These are phyloP conservation scores for Trametes pubescens DNA, from an alignment of 1,284 basidiomycete genomes.

Conservation along the genomic window DNA sequence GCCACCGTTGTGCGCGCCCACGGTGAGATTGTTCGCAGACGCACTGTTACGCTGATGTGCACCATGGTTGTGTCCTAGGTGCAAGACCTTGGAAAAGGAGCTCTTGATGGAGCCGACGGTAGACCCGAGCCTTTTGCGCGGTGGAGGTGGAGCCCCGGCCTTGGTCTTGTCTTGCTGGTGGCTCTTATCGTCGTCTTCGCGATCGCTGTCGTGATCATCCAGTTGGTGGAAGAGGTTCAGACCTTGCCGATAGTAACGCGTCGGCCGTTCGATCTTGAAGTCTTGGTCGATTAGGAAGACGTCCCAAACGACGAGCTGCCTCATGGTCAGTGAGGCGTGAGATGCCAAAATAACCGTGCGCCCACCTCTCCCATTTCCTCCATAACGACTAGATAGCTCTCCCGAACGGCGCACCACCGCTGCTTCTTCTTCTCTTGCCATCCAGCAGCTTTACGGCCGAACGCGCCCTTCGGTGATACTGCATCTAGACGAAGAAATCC, in stretches of 20 bases:
- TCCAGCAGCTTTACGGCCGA: conserved; percentile 69
- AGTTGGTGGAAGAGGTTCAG: conserved; percentile 61
- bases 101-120: conserved; percentile 58
- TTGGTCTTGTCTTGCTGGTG: conserved; percentile 36
- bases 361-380: conserved; percentile 88
- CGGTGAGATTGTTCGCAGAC: conserved; percentile 24
- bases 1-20: neutral
- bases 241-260: conserved; percentile 80
- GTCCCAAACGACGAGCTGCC: conserved; percentile 83
- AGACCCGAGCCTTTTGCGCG: conserved; percentile 38
- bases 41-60: conserved; percentile 6
- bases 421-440: conserved; percentile 78
- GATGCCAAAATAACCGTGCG: conserved; percentile 17
- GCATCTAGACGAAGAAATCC: conserved; percentile 79
- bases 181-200: conserved; percentile 34
- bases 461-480: conserved; percentile 57
- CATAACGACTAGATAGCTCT: conserved; percentile 91
- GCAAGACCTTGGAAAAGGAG: conserved; percentile 57
- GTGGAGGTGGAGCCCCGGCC: conserved; percentile 29
- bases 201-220: conserved; percentile 41
- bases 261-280: conserved; percentile 87
- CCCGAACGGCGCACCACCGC: conserved; percentile 94
- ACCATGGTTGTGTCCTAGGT: conserved; percentile 31
- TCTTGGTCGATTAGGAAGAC: conserved; percentile 94
- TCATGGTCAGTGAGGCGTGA: conserved; percentile 4